These are phyloP conservation scores for Lanmaoa pseudosensibilis DNA, from an alignment of 768 basidiomycete species.

Conservation along the genomic window DNA sequence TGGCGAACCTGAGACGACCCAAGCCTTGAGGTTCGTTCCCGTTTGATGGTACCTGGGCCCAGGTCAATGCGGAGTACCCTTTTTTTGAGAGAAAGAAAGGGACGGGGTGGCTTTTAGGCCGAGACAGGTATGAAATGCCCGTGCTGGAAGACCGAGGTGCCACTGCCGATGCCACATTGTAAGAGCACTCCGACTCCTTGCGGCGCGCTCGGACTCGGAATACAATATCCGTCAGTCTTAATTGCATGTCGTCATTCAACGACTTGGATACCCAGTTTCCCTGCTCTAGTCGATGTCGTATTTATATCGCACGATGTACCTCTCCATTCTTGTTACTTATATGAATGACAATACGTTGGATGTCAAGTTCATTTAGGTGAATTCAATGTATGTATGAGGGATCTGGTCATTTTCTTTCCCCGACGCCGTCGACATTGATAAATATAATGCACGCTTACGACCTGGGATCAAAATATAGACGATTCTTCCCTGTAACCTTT, in stretches of 20 bases:
- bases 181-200: neutral
- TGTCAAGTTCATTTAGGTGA: neutral
- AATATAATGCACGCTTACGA: neutral
- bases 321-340: neutral
- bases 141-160: neutral
- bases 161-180: neutral
- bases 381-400: neutral
- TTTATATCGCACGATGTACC: neutral
- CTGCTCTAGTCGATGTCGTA: neutral
- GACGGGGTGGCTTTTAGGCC: neutral
- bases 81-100: neutral
- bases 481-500: neutral
- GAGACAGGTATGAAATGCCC: neutral
- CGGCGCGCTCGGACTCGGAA: neutral
- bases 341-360: neutral
- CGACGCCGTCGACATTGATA: neutral
- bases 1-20: neutral
- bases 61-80: neutral
- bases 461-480: neutral
- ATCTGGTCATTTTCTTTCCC: neutral
- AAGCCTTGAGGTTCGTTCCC: neutral
- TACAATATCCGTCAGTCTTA: neutral
- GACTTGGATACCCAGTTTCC: neutral
- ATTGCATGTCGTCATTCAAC: neutral
- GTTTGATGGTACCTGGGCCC: neutral